Evolutionary conservation across 2,329 filamentous ascomycete genomes (phyloP).

Genomic region (Pseudogymnoascus sp.): DNA sequence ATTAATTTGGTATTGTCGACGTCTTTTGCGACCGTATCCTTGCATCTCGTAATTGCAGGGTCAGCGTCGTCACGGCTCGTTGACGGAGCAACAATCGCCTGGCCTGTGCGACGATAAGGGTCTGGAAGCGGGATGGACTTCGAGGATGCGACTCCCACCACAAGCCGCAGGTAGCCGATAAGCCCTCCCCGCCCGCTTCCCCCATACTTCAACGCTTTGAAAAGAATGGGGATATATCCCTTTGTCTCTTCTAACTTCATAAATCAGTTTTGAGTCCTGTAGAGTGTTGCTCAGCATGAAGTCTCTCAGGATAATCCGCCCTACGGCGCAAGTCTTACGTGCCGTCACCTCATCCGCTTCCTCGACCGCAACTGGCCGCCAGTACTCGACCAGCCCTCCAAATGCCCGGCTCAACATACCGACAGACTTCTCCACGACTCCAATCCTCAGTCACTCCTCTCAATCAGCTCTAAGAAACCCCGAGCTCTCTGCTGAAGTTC

Average conservation of each 20-base stretch:
- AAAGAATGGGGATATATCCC: background rate
- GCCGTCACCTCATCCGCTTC: conserved; percentile 3
- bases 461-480: conserved; percentile 60
- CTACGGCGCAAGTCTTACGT: background rate
- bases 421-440: conserved; percentile 75
- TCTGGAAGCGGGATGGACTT: background rate
- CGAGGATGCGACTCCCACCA: background rate
- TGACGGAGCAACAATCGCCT: background rate
- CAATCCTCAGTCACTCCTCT: conserved; percentile 72
- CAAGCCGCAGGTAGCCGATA: conserved; percentile 9
- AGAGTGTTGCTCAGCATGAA: background rate
- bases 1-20: background rate
- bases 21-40: background rate
- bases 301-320: background rate
- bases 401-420: conserved; percentile 70
- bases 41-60: background rate
- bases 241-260: background rate
- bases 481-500: conserved; percentile 59
- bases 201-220: conserved; percentile 1
- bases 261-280: background rate
- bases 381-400: conserved; percentile 34
- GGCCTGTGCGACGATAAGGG: background rate
- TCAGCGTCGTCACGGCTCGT: background rate
- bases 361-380: background rate
- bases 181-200: background rate